Evolutionary conservation across 2,329 filamentous ascomycete genomes (phyloP), one percentile per base, ranked within the genome.

Genomic region (Exophiala viscosa): DNA sequence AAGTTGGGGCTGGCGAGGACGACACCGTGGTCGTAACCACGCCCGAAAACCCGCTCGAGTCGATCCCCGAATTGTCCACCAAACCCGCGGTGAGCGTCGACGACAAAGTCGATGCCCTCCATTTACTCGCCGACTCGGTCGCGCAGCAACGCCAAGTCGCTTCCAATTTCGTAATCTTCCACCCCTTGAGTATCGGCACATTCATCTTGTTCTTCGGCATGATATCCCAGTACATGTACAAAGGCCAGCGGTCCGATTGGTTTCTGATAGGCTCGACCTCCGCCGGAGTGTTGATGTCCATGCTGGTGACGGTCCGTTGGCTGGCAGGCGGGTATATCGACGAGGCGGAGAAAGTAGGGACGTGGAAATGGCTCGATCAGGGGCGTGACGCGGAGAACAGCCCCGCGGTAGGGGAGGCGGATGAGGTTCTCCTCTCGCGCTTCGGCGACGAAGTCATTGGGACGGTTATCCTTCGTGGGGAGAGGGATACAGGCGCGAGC

Each of bases 71-170:
- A n/a, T 62, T 71, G 18, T 62, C 55, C 41, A 66, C 65, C 38
- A 58, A 58, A 48, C 54, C 61, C 10, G 64, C 63, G 48, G 48
- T 55, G 5, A 57, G 60, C 23, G 60, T 80, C 59, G 76, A 78
- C 46, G 86, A 90, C 67, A 83, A 85, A 65, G 72, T 83, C 58
- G 78, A 83, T 50, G 85, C 85, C 14, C 76, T 95, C 46, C 80
- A 81, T 58, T 80, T 95, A 15, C 78, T 95, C 35, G 86, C 89
- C 55, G 88, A 92, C 70, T 89, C 85, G 53, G 81, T 95, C 45
- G 87, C 88, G 33, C 86, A 95, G 70, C 90, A 93, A 75, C 83
- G 86, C 57, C 85, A 89, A 66, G 72, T 79, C 7, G 83, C 87
- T 15, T 81, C 83, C 38, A 73, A 74, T 49, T 73, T 81, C 57